A percentile compares a stretch with the other conserved stretches of the same genome.
These are phyloP conservation scores for Umbilicus rupestris DNA, from an alignment of 164 flowering plant genomes.

Conservation along the genomic window DNA sequence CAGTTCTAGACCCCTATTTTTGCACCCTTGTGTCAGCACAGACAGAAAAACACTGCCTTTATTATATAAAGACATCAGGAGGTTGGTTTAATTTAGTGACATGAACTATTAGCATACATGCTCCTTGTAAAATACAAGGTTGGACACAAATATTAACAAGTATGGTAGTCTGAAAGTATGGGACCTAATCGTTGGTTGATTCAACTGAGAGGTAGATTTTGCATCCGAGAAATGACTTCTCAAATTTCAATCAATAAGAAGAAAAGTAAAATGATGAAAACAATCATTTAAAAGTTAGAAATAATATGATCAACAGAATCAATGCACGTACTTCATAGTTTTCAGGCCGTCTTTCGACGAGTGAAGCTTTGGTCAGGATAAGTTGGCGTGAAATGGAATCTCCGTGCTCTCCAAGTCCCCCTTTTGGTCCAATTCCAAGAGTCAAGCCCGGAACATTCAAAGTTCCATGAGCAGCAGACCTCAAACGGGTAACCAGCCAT, in stretches of 20 bases:
- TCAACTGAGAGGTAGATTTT: not conserved
- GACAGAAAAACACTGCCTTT: not conserved
- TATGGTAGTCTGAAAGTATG: not conserved
- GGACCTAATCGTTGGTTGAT: not conserved
- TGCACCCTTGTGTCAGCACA: not conserved
- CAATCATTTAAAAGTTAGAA: not conserved
- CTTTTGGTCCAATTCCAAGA: conserved; percentile 82
- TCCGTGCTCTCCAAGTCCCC: conserved; percentile 94
- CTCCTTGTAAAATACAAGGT: too few relatives aligned
- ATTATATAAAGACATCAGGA: not conserved
- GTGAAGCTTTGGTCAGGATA: conserved; percentile 78
- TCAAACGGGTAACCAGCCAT: conserved; percentile 93
- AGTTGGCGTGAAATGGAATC: conserved; percentile 90
- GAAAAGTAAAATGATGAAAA: not conserved
- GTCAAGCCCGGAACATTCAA: conserved; percentile 57
- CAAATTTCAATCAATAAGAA: not conserved
- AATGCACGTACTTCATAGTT: conserved; percentile 74
- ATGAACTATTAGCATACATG: too few relatives aligned
- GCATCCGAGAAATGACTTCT: not conserved
- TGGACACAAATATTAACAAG: too few relatives aligned
- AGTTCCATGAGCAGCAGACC: conserved; percentile 95
- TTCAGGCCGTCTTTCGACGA: conserved; percentile 92
- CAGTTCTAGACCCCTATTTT: not conserved
- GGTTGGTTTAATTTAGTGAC: too few relatives aligned
- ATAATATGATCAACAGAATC: conserved; percentile 7